Evolutionary conservation across 2,329 filamentous ascomycete genomes (phyloP), one percentile per base, ranked within the genome.

Genomic region (Dactylonectria macrodidyma): DNA sequence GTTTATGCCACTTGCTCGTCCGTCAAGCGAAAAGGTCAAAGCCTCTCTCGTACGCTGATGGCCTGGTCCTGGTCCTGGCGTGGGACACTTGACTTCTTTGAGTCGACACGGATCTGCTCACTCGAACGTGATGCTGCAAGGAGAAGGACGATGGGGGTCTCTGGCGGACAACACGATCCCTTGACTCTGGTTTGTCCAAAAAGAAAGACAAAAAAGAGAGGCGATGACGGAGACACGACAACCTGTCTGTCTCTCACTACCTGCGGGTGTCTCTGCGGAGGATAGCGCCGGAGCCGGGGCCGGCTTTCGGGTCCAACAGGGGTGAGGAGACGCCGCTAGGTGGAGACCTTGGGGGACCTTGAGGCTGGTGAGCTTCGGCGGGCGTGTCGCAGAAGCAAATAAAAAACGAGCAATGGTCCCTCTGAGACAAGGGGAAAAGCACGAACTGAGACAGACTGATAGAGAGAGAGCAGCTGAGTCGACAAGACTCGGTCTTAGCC

Each of bases 281-380:
- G 60, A 62, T 69, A 66, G 58, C 67, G 65, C 68, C 73, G 73
- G 71, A 65, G 64, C 73, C 71, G 73, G 71, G 69, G 51, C 73
- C 73, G 73, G 72, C 16, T 65, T 62, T 74, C 73, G 67, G 73
- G 73, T 65, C 72, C 55, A 67, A 59, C 62, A 63, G 66, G 68
- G 66, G 66, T 19, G 70, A 58, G 8, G 68, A 59, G 59, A 51
- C 64, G 63, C 59, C 46, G 38, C 63, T 59, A 11, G 50, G 62
- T 67, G 65, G 67, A 51, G 65, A 57, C 41, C 38, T 34, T 30
- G 26, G 26, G 26, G 26, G 26, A 30, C 26, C 26, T 30, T 30
- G 26, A 30, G 47, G 57, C 24, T 63, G 57, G 47, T 19, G 19
- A 36, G 48, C 19, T 64, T 62, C 63, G 60, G 63, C 30, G 62